Base-by-base conservation (phyloP, 192 early-diverging fungal species). In the Chytriomyces sp. region DNA sequence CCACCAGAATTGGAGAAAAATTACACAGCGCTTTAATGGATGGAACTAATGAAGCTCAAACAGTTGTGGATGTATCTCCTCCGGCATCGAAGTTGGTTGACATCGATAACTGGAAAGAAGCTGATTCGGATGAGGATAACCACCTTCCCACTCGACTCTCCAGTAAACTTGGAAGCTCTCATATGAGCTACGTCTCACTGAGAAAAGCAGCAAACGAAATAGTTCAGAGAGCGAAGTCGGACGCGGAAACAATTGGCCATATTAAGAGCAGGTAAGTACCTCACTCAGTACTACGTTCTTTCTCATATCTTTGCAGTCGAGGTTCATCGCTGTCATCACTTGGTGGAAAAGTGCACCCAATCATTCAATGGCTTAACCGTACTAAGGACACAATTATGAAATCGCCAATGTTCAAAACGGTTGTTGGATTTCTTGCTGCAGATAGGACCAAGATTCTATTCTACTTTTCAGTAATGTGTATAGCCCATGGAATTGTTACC, bases 381-480 rank as follows among this genome's bases (percentile, higher is more conserved):
- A 65, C 31, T 22, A 38, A 65, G 52, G 38, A 41, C 7, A 7
- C n/a, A 39, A 65, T 65, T 4, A 52, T 65, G 41, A 65, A 65
- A 22, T 65, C 64, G 7, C 12, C n/a, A 26, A 7, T 65, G 10
- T 65, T 70, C 37, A 22, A 36, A 31, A 52, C 8, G 22, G 37
- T 39, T 5, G 38, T 57, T 37, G 22, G 17, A 30, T 37, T 58
- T 25, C 67, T 70, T 12, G 67, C 67, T 1, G 14, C 55, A 31
- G 53, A 70, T 25, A 10, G 53, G 10, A 37, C 67, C 8, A 70
- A 58, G 30, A 70, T 70, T 58, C 54, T 70, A 14, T 17, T 70
- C 19, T 70, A 54, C 30, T 70, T 59, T 22, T 38, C 1, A 12
- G 31, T 70, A 10, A 38, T 70, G 52, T 34, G 22, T 57, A 6